Base-by-base conservation (phyloP, 306 rosid species). In the Erythrophleum fordii region DNA sequence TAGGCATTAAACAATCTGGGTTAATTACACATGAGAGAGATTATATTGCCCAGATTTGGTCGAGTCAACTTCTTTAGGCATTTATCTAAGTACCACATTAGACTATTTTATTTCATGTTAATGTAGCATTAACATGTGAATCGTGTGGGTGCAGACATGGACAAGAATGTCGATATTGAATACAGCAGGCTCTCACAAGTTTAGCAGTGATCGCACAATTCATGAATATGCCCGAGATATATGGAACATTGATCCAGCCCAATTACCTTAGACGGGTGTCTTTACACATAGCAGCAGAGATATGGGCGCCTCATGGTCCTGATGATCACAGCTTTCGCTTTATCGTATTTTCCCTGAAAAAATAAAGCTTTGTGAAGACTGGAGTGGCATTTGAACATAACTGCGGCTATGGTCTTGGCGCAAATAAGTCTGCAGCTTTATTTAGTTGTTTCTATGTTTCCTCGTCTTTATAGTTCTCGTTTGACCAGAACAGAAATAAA, bases 201-300 rank as follows among this genome's bases (percentile, higher is more conserved):
- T 95, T 52, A 95, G 99, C 92, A 93, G 99, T 46, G 99, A 95
- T 90, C 88, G 99, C 78, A 95, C 99, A 29, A 95, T 95, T 77
- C 98, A 87, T 29, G 98, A 95, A 84, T 95, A 95, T 78, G 98
- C 99, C 1, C 80, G 86, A 37, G 96, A 93, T 70, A 95, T 95
- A 78, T 95, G 99, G 99, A 87, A 88, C 87, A 89, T 93, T 52
- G 76, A 88, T 73, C 96, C 99, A 60, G 91, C 83, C 48, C 79
- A 83, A 69, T 71, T 95, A 69, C 91, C 84, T 13, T 93, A 90
- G 88, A 83, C 26, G 72, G 69, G 3, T 59, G 51, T 34, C 11
- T 73, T 5, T 62, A 42, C 44, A 39, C 71, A 17, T 35, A 64
- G 69, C 84, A 53, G 75, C 84, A 53, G 77, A 69, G 29, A 76